These are phyloP conservation scores for Salicornia ramosissima DNA, from an alignment of 148 eudicot species.

Conservation along the genomic window DNA sequence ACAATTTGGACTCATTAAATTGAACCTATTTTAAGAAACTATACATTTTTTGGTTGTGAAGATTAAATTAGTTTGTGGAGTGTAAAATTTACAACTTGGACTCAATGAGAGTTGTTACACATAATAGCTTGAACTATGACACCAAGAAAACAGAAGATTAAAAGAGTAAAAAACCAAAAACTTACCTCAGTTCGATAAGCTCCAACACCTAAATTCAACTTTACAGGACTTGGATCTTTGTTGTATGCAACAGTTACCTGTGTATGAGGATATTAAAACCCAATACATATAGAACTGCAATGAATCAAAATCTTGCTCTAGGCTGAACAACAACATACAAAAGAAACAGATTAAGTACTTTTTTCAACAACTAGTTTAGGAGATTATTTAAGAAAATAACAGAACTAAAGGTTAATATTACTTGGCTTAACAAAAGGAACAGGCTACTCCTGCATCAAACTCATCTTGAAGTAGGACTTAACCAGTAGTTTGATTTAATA, in stretches of 20 bases:
- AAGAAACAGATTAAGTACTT: neutral
- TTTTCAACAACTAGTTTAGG: neutral
- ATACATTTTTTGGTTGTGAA: neutral
- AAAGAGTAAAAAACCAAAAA: conserved; percentile 28
- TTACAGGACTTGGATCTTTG: conserved; percentile 87
- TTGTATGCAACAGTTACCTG: conserved; percentile 97
- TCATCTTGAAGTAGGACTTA: too few relatives aligned
- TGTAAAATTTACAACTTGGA: neutral
- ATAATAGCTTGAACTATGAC: neutral
- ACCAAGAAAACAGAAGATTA: neutral
- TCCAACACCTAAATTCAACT: conserved; percentile 95
- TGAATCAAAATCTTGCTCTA: neutral
- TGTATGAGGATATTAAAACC: conserved; percentile 13
- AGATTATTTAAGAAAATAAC: neutral
- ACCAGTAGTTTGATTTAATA: neutral
- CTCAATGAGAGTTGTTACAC: neutral
- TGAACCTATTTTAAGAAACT: neutral
- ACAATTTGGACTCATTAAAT: neutral
- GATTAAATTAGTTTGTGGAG: neutral
- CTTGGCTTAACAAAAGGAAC: neutral
- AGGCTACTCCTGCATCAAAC: neutral
- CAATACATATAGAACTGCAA: neutral
- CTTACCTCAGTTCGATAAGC: conserved; percentile 95
- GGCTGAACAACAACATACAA: neutral
- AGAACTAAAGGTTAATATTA: neutral